Conservation (phyloP, 139 green algal genomes). For the Chlorella vulgaris region DNA sequence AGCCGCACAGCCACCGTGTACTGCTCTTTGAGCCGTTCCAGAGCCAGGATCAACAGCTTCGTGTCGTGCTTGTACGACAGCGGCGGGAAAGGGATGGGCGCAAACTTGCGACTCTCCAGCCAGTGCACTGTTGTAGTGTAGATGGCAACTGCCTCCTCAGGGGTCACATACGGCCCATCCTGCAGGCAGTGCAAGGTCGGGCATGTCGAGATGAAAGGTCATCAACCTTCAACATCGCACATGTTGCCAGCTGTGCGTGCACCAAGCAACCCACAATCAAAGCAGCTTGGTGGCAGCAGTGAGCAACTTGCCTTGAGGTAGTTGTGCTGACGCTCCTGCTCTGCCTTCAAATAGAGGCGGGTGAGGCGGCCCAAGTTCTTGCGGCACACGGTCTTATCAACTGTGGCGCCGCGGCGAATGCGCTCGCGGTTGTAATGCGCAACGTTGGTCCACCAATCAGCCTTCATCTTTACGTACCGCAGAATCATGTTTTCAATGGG, state of each 20-base stretch:
- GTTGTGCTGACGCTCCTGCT: constrained; percentile 99
- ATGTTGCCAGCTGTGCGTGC: no score
- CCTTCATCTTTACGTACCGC: constrained; percentile 99
- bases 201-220: background rate
- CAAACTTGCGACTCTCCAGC: constrained; percentile 98
- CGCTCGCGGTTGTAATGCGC: constrained; percentile 99
- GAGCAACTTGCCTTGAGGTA: constrained; percentile 93
- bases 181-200: no score
- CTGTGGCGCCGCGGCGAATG: constrained; percentile 96
- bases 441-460: constrained; percentile 99
- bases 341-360: constrained; percentile 97
- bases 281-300: no score
- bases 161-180: constrained; percentile 89
- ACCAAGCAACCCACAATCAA: background rate
- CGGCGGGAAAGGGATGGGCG: constrained; percentile 97
- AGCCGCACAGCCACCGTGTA: constrained; percentile 95
- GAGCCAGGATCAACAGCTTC: constrained; percentile 97
- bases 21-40: constrained; percentile 99
- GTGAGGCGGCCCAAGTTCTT: constrained; percentile 99
- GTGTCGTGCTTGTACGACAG: constrained; percentile 99
- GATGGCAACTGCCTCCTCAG: constrained; percentile 97
- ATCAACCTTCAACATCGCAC: no score
- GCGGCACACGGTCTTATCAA: constrained; percentile 99
- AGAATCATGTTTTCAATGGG: constrained; percentile 99
- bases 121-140: constrained; percentile 99